Base-by-base conservation (phyloP, 352 stramenopile genomes). In the Globisporangium camurandrum region DNA sequence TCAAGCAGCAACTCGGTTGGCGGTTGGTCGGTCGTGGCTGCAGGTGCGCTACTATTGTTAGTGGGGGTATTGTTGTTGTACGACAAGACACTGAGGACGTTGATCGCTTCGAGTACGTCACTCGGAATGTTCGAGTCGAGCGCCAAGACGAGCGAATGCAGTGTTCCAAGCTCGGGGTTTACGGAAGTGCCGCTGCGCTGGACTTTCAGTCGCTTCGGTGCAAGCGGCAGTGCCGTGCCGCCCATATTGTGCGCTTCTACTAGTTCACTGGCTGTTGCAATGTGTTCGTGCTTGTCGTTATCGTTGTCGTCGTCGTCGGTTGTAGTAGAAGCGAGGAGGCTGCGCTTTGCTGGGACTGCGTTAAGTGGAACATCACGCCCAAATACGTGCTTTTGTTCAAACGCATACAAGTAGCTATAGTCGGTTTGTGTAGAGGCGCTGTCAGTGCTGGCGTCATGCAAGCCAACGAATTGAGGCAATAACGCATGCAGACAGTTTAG, bases 311-410 rank as follows among this genome's bases (percentile, higher is more conserved):
- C 3, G 11, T 9, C 16, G 23, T 46, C 27, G 11, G 22, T 46
- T 4, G 41, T 27, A n/a, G n/a, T n/a, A n/a, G n/a, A n/a, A n/a
- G n/a, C n/a, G n/a, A n/a, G n/a, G n/a, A n/a, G n/a, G 22, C 22
- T 23, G 17, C 65, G 59, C 12, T 59, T 64, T 9, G 31, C 31
- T 1, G 62, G 54, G 16, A 54, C 45, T 24, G 58, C 49, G 3
- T 38, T 57, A 1, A 28, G 40, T 6, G 72, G 56, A 4, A 84
- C 24, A 45, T 89, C 77, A 40, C 73, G 64, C 24, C 77, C 77
- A 49, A 84, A 86, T 22, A 92, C 61, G 61, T 92, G 77, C 51
- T 89, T 87, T 55, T 79, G 66, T 46, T 92, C 81, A 54, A 92
- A 92, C 14, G 75, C 57, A 19, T 68, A 59, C 37, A 90, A 31